Evolutionary conservation across 176 grass and related monocot species (phyloP), one percentile per base, ranked within the genome.

Genomic region (Cenchrus americanus): DNA sequence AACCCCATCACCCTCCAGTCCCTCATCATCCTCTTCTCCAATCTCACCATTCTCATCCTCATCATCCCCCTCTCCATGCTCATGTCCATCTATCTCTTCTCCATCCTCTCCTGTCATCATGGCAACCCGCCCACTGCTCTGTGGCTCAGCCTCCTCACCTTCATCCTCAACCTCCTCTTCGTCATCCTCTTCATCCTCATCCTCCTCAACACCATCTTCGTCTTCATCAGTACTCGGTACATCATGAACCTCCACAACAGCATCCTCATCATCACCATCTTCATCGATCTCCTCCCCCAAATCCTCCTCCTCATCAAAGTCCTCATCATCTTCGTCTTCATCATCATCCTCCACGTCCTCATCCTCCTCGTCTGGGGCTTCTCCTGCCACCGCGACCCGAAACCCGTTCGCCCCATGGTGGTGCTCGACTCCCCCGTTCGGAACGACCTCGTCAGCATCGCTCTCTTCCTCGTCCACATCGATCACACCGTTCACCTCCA

Each of bases 401-500:
- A 93, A 98, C 14, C 95, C 95, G 60, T 98, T 98, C 17, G 79
- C 82, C 15, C 44, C 64, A 18, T 69, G 84, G 86, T 83, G 76
- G 75, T 88, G 75, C 10, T 87, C 80, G 34, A 43, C 75, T 10
- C 52, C 86, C 18, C 92, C 92, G 30, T 91, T 94, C 2, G 84
- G 85, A 18, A 94, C 19, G 32, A 92, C 94, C 73, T 94, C 95
- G 59, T 98, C 95, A 3, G 92, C 92, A 12, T 95, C 95, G 55
- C 95, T 98, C 80, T 98, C 95, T 32, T 98, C 95, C 79, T 98
- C 95, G 23, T 94, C 92, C 27, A 85, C 90, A 89, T 97, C 90
- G 17, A 92, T 86, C 72, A 98, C 71, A 6, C 84, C 92, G 19
- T 81, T 91, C 49, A 82, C 89, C 59, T 94, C 89, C 71, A 86